Base-by-base conservation (phyloP, 2,329 filamentous ascomycete species). In the Aspergillus versicolor region DNA sequence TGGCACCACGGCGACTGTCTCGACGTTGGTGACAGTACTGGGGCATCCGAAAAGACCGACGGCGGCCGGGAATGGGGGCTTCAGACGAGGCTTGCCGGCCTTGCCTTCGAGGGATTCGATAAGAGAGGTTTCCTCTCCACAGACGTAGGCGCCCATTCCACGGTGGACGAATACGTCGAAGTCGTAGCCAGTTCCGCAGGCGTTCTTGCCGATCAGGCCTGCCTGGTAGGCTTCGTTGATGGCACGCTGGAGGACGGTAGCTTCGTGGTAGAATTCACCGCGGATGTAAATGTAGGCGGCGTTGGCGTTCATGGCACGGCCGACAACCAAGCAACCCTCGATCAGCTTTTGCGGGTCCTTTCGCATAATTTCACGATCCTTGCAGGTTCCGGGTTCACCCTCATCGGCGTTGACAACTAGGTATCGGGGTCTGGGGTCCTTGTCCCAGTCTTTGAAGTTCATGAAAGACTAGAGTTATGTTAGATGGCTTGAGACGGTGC, bases 401-500 rank as follows among this genome's bases (percentile, higher is more conserved):
- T 99, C 94, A 76, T 99, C 94, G 66, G 94, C 94, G 73, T 99
- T 99, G 81, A 99, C 91, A 61, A 99, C 93, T 54, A 99, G 83
- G 74, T 99, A 99, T 71, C 94, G 88, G 64, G 94, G 94, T 79
- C 96, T 96, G 69, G 78, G 89, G 76, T 97, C 94, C 81, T 99
- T 96, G 71, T 99, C 93, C 94, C 94, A 99, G 70, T 92, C 94
- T 80, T 97, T 97, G 83, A 93, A 92, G 84, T 99, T 99, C 94
- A 99, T 99, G 79, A 99, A 99, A 49, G 92, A 97, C 92, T 96
- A 71, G 43, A 38, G 37, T 12, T 17, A 37, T n/a, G 45, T 52
- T 55, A 55, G 46, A 50, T 13, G 21, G 32, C 34, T 37, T 22
- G 17, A 42, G 34, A 15, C 4, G 27, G 27, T 30, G 44, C 22